These are phyloP conservation scores for Sugiyamaella marilandica DNA, from an alignment of 805 yeast species.

Conservation along the genomic window DNA sequence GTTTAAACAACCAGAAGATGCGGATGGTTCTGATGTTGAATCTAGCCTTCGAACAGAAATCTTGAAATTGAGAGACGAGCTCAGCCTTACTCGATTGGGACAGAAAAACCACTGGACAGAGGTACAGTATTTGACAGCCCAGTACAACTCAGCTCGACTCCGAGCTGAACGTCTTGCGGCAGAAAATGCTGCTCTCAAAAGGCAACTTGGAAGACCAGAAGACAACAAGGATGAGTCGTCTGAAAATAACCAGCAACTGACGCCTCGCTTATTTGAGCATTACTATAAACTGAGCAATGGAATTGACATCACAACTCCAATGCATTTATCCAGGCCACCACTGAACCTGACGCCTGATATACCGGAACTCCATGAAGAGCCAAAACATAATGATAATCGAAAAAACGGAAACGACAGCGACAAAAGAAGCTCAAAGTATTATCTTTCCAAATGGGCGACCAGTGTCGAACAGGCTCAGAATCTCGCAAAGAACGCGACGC, in stretches of 20 bases:
- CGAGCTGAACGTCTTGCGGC: not conserved
- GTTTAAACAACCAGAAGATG: not conserved
- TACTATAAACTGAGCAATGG: no score
- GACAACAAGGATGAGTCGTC: no score
- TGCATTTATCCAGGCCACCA: no score
- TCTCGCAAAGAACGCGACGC: not conserved
- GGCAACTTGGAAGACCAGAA: not conserved
- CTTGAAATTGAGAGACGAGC: slow-evolving; percentile 8
- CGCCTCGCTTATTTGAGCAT: no score
- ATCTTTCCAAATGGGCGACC: not conserved
- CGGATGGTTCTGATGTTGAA: not conserved
- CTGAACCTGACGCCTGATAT: no score
- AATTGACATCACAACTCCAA: no score
- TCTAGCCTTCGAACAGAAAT: not conserved
- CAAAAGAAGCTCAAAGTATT: slow-evolving; percentile 1
- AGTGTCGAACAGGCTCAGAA: not conserved
- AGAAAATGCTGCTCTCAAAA: not conserved
- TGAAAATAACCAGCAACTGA: no score
- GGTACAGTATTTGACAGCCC: slow-evolving; percentile 19
- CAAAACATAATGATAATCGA: no score
- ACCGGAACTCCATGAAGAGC: no score
- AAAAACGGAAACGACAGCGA: no score
- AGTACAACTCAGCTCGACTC: slow-evolving; percentile 15
- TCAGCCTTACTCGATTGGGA: slow-evolving; percentile 7
- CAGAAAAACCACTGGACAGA: slow-evolving; percentile 19